Base-by-base conservation (phyloP, 192 early-diverging fungal species). In the Entophlyctis luteolus region DNA sequence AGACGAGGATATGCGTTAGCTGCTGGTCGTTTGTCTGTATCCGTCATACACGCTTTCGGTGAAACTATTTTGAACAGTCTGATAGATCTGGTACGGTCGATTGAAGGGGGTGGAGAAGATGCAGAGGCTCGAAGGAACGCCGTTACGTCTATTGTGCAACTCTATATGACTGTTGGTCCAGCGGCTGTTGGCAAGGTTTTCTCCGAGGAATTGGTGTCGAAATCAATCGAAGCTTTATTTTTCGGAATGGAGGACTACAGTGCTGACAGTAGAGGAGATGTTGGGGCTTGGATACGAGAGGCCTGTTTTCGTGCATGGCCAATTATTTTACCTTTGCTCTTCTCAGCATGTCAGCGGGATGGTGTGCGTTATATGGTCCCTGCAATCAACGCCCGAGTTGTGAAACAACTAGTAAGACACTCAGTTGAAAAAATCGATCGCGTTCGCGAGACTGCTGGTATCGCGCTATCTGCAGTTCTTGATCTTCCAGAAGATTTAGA, bases 371-470 rank as follows among this genome's bases (percentile, higher is more conserved):
- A 58, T 32, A 12, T 25, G 14, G 6, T 23, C 18, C 56, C 27
- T 8, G 39, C 35, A n/a, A 57, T 23, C 25, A 49, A 34, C 36
- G 42, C 58, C 18, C 60, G 60, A 6, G 60, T 48, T 8, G 60
- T 63, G 28, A 63, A 63, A n/a, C 27, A n/a, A 8, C 39, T 91
- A 33, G 53, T 94, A 38, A 85, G 89, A 25, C 90, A 94, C 55
- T 81, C 86, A 36, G 88, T 94, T 1, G 95, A 98, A 73, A 93
- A 93, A 67, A 97, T 99, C 68, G 95, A 99, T 75, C 74, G 86
- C 45, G 81, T 96, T 3, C 80, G 96, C 53, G 77, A 77, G 2
- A 76, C 76, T 36, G 93, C 94, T 2, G 92, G 94, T 0, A 57
- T 55, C 12, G 76, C 86, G 8, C 69, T 98, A 38, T 54, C 55